These are phyloP conservation scores for Fusarium sp. DNA, from an alignment of 2,329 filamentous ascomycete genomes.

Conservation along the genomic window DNA sequence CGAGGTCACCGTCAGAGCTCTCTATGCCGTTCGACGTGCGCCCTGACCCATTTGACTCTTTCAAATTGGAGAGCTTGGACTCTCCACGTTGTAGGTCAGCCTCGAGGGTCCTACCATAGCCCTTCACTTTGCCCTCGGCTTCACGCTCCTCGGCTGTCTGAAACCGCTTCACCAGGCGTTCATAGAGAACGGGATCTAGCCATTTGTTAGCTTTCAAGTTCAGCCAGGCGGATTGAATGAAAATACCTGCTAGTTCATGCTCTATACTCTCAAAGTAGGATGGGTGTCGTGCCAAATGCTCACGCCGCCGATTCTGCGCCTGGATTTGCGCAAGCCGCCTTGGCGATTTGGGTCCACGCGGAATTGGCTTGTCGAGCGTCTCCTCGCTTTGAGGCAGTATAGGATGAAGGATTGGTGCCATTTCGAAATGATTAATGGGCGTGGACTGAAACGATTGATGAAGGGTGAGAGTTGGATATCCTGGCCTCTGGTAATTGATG, in stretches of 20 bases:
- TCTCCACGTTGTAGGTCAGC: slow-evolving; percentile 82
- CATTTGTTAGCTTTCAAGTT: slow-evolving; percentile 15
- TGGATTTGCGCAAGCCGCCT: slow-evolving; percentile 61
- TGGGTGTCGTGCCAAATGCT: slow-evolving; percentile 79
- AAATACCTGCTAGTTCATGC: slow-evolving; percentile 65
- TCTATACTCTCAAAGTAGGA: slow-evolving; percentile 74
- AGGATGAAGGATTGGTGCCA: slow-evolving; percentile 31
- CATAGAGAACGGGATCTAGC: slow-evolving; percentile 84
- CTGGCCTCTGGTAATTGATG: not conserved
- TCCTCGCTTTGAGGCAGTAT: slow-evolving; percentile 18
- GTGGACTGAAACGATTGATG: not conserved
- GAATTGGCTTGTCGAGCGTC: slow-evolving; percentile 53
- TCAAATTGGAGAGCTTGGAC: slow-evolving; percentile 74
- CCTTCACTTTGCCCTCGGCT: slow-evolving; percentile 77
- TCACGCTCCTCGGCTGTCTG: slow-evolving; percentile 80
- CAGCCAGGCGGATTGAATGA: not conserved
- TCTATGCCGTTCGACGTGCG: not conserved
- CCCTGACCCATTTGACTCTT: slow-evolving; percentile 15
- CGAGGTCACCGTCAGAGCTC: slow-evolving; percentile 44
- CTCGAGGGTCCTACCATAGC: slow-evolving; percentile 83
- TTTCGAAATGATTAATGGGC: not conserved
- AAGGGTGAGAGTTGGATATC: not conserved
- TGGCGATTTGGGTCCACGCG: slow-evolving; percentile 58
- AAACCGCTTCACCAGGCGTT: slow-evolving; percentile 81
- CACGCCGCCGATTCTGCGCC: slow-evolving; percentile 80